Evolutionary conservation across 2,329 filamentous ascomycete species (phyloP), one percentile per base, ranked within the genome.

Genomic region (Sporothrix dimorphospora): DNA sequence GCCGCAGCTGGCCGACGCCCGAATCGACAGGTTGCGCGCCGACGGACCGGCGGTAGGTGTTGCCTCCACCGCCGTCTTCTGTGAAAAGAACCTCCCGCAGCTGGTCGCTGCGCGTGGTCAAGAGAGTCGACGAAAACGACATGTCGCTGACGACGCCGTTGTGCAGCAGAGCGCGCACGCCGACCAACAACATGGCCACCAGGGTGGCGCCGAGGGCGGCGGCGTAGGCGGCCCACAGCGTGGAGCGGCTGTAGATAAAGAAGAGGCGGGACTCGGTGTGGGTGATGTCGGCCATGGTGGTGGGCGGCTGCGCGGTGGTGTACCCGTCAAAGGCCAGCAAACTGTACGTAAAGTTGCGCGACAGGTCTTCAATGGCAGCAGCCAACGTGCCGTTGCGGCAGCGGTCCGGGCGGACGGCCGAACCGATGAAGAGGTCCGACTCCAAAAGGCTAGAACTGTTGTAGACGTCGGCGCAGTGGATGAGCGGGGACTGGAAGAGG

Each of bases 161-260:
- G 66, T 81, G 81, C 45, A 76, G 70, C 24, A 79, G 79, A 66
- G 89, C 84, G 61, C 81, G 81, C 27, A 80, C 77, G 6, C 79
- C 72, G 16, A 71, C 42, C 6, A 49, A 6, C 42, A 74, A 21
- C 63, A 66, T 66, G 24, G 40, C 61, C 19, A 68, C 42, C 57
- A 89, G 78, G 2, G 81, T 80, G 34, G 85, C 75, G 27, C 88
- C 89, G 2, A 97, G 83, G 47, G 89, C 85, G 0, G 89, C 88
- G 65, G 93, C 94, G 77, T 97, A 98, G 1, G 87, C 85, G 6
- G 94, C 88, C 30, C 97, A 73, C 1, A 71, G 69, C 1, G 69
- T 71, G 34, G 40, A 11, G 16, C 71, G 49, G 14, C n/a, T 34
- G 69, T 71, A 74, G 2, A 53, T 27, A 21, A 71, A 71, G 38